Conservation (phyloP, 1,284 basidiomycete species). For the Baeospora myosura region DNA sequence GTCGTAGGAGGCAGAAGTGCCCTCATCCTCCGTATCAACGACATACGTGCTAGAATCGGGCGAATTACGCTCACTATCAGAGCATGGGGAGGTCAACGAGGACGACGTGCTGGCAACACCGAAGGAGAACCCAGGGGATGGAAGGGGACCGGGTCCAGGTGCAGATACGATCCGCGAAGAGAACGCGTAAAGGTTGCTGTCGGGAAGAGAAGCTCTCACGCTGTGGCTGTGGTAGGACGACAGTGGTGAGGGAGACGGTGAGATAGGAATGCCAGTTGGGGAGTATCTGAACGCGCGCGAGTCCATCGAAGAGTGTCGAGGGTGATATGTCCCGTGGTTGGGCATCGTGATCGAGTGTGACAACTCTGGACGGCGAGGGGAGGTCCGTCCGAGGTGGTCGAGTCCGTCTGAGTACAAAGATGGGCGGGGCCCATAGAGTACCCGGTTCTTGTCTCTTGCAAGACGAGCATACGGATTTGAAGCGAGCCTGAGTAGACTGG, state of each 20-base stretch:
- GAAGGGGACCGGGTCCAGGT: slow-evolving; percentile 64
- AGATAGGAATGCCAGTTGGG: slow-evolving; percentile 22
- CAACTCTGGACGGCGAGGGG: slow-evolving; percentile 1
- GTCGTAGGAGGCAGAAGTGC: slow-evolving; percentile 37
- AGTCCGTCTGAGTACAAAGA: slow-evolving; percentile 16
- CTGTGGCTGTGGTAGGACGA: slow-evolving; percentile 24
- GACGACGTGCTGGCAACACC: slow-evolving; percentile 45
- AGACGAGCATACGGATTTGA: slow-evolving; percentile 56
- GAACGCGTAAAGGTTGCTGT: slow-evolving; percentile 41
- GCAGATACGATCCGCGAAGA: slow-evolving; percentile 42
- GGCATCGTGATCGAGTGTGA: slow-evolving; percentile 3
- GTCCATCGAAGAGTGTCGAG: slow-evolving; percentile 19
- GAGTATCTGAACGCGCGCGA: slow-evolving; percentile 26
- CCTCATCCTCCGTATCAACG: slow-evolving; percentile 41
- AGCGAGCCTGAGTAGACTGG: slow-evolving; percentile 51
- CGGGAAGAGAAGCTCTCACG: slow-evolving; percentile 37
- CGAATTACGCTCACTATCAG: slow-evolving; percentile 43
- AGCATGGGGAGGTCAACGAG: slow-evolving; percentile 36
- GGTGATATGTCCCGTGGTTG: slow-evolving; percentile 11
- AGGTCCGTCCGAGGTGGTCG: slow-evolving; percentile 1
- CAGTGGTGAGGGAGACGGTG: slow-evolving; percentile 33
- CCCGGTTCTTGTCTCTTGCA: slow-evolving; percentile 49
- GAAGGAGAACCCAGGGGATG: slow-evolving; percentile 60
- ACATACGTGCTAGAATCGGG: slow-evolving; percentile 37
- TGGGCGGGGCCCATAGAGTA: slow-evolving; percentile 35